These are phyloP conservation scores for Saccharomycopsis vini DNA, from an alignment of 805 yeast genomes.

Conservation along the genomic window DNA sequence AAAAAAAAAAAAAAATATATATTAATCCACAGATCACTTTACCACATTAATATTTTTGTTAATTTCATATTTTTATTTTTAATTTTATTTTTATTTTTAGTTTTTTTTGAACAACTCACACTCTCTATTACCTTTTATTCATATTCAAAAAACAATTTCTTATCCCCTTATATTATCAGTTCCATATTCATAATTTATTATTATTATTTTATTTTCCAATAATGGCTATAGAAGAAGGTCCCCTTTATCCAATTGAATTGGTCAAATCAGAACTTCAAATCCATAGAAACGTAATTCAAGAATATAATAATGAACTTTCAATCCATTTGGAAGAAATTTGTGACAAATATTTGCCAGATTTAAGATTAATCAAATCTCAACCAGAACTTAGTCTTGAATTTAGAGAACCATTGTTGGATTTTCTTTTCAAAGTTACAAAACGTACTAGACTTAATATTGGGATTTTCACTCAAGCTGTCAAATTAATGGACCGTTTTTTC, in stretches of 20 bases:
- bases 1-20: too few species aligned
- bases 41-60: too few species aligned
- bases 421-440: conserved; percentile 60
- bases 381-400: conserved; percentile 64
- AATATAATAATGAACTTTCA: conserved; percentile 45
- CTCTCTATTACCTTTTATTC: too few species aligned
- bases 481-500: conserved; percentile 84
- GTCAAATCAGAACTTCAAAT: conserved; percentile 40
- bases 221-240: too few species aligned
- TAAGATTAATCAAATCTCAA: conserved; percentile 68
- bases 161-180: too few species aligned
- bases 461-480: conserved; percentile 57
- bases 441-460: conserved; percentile 57
- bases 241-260: conserved; percentile 38
- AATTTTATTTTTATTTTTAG: too few species aligned
- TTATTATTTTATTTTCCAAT: neutral
- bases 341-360: conserved; percentile 34
- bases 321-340: conserved; percentile 12
- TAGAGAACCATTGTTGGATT: conserved; percentile 70
- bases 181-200: too few species aligned
- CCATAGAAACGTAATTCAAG: conserved; percentile 40
- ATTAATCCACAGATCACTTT: too few species aligned
- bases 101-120: too few species aligned
- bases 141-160: too few species aligned
- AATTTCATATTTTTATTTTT: too few species aligned